Evolutionary conservation across 495 filamentous ascomycete genomes (phyloP), one percentile per base, ranked within the genome.

Genomic region (Opeltia flavorubescens): DNA sequence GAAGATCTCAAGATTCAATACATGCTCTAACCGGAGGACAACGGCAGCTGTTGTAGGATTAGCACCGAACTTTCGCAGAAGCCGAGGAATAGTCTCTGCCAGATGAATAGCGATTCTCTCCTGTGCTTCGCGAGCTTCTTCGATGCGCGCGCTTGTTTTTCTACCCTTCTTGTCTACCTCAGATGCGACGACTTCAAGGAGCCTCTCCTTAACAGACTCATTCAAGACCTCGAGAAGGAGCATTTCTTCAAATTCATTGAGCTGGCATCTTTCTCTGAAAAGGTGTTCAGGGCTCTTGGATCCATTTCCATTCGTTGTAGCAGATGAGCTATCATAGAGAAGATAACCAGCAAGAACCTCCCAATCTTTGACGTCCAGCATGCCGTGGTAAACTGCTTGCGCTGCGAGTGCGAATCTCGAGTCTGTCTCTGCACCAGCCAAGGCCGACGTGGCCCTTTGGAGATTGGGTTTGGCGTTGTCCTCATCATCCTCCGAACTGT

Each of bases 41-140:
- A 80, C 76, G 12, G 86, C 80, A 1, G 88, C 88, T 11, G 89
- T 84, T 54, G 81, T 77, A 7, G 93, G 83, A n/a, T 83, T 74
- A 5, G 86, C 83, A 2, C 91, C 93, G 51, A 84, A 98, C 55
- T 94, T 96, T 54, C 84, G 91, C 40, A 98, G 64, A 2, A 98
- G 74, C 30, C 75, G 79, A 1, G 91, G 93, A 39, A 95, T 89
- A 13, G 84, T 70, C 40, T 70, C 66, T 15, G 86, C 83, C 30
- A 98, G 70, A 44, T 77, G 74, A 28, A 83, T 70, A 1, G 84
- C 84, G 11, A 83, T 74, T 43, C 82, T 76, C 57, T 89, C 87
- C 50, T 80, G 80, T 7, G 75, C 70, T 36, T 86, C 80, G 0
- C 62, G 61, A 5, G 73, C 70, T 40, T 84, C 81, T 26, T 76